These are phyloP conservation scores for Pichia sp. DNA, from an alignment of 1,139 yeast species.

Conservation along the genomic window DNA sequence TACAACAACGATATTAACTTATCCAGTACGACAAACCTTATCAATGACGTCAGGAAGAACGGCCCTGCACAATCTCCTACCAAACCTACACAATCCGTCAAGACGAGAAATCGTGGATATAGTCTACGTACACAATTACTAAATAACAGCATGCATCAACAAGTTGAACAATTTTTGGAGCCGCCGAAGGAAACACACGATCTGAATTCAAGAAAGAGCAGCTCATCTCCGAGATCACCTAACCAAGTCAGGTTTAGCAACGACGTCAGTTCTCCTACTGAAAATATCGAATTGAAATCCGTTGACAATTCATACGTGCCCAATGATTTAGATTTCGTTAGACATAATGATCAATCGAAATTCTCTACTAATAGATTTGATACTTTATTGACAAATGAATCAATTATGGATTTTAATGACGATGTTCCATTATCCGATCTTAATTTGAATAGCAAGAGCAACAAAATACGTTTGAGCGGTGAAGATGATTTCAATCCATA, in stretches of 20 bases:
- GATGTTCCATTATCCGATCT: neutral
- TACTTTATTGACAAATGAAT: conserved; percentile 19
- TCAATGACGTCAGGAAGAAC: neutral
- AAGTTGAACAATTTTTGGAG: conserved; percentile 21
- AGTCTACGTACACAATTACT: conserved; percentile 74
- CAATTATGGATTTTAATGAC: conserved; percentile 29
- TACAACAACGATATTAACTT: conserved; percentile 1
- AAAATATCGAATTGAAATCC: conserved; percentile 33
- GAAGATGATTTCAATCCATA: conserved; percentile 7
- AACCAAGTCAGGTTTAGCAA: conserved; percentile 7
- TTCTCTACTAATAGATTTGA: conserved; percentile 16
- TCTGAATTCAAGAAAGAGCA: neutral
- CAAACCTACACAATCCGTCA: conserved; percentile 24
- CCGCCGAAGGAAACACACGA: neutral
- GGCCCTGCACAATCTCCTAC: neutral
- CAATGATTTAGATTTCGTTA: conserved; percentile 26
- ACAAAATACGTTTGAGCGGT: conserved; percentile 5
- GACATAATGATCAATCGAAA: conserved; percentile 20
- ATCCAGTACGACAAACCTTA: neutral
- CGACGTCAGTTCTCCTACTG: conserved; percentile 4
- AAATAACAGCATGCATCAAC: conserved; percentile 39
- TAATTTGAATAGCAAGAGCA: neutral
- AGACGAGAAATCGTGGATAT: conserved; percentile 63
- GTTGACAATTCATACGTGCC: conserved; percentile 29
- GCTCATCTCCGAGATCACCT: neutral